Evolutionary conservation across 495 filamentous ascomycete species (phyloP).

Genomic region (Podospora fimiseda): DNA sequence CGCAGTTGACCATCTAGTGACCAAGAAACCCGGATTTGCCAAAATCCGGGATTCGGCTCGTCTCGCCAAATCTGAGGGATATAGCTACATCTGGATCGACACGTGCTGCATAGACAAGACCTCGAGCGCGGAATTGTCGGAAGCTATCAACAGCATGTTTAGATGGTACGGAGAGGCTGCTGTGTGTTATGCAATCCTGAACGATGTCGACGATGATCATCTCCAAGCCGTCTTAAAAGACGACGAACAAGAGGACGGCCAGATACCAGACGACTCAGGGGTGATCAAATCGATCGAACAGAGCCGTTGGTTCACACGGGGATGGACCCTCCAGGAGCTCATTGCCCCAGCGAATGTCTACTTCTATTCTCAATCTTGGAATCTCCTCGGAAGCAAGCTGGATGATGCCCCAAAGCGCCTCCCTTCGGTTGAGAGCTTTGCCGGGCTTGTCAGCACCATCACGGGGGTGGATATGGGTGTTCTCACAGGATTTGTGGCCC

Average conservation of each 20-base stretch:
- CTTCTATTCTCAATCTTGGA: constrained; percentile 5
- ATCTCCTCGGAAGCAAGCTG: background rate
- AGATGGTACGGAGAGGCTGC: constrained; percentile 29
- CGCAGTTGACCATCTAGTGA: background rate
- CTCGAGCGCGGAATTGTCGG: constrained; percentile 34
- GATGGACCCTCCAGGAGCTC: constrained; percentile 13
- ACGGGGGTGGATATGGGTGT: background rate
- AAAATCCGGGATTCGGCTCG: constrained; percentile 28
- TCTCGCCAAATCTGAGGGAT: constrained; percentile 13
- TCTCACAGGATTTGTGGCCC: background rate
- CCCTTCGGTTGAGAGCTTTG: background rate
- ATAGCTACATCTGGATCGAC: constrained; percentile 32
- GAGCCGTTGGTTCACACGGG: constrained; percentile 4
- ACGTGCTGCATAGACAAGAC: constrained; percentile 37
- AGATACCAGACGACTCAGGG: background rate
- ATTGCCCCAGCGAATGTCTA: constrained; percentile 1
- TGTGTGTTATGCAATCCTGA: constrained; percentile 29
- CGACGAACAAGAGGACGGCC: background rate
- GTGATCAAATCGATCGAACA: background rate
- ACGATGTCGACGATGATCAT: constrained; percentile 14
- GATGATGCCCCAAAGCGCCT: background rate
- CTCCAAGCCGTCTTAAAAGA: too few species aligned
- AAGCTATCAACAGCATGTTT: constrained; percentile 44
- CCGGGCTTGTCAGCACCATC: background rate
- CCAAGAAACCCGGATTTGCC: background rate